Evolutionary conservation across 129 eudicot species (phyloP), one percentile per base, ranked within the genome.

Genomic region (Tanacetum coccineum): DNA sequence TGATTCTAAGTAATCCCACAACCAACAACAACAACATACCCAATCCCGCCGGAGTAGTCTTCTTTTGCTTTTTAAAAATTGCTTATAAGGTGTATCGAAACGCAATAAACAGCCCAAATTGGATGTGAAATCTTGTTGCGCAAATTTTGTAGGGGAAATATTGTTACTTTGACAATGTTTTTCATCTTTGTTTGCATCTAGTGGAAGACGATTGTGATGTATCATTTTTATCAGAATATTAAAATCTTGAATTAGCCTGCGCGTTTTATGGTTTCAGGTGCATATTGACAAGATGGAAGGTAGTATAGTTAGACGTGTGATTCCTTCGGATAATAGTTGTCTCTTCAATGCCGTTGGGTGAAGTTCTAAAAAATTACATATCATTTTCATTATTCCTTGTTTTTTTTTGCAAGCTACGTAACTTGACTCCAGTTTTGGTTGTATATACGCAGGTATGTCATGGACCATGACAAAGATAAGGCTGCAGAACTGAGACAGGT

Each of bases 251-350:
- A 42, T 59, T 45, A 21, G 14, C 14, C 14, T 32, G 14, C 15
- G 9, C 1, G 1, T 15, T 77, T 64, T 77, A 56, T 77, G 45
- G 51, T 61, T 73, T 62, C 70, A 78, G 82, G 78, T 78, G 60
- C 36, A 25, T 61, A 78, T 69, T 32, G 32, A 70, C 9, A 72
- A 76, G 46, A 91, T 93, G 99, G 99, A 89, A 74, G 99, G 96
- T 49, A 70, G 64, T 70, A 79, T 89, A 12, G 83, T 89, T 30
- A 80, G 96, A 78, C 83, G 99, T 59, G 96, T 93, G 46, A 86
- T 93, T 74, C 99, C 99, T 59, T 93, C 99, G 0, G 99, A 93
- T 74, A 93, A 93, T 64, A 93, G 99, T 74, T 93, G 99, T 72
- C 92, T 93, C 51, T 93, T 93, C 74, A 93, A 86, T 77, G 96